Evolutionary conservation across 1,284 basidiomycete genomes (phyloP).

Genomic region (Trichosporon coremiiforme): DNA sequence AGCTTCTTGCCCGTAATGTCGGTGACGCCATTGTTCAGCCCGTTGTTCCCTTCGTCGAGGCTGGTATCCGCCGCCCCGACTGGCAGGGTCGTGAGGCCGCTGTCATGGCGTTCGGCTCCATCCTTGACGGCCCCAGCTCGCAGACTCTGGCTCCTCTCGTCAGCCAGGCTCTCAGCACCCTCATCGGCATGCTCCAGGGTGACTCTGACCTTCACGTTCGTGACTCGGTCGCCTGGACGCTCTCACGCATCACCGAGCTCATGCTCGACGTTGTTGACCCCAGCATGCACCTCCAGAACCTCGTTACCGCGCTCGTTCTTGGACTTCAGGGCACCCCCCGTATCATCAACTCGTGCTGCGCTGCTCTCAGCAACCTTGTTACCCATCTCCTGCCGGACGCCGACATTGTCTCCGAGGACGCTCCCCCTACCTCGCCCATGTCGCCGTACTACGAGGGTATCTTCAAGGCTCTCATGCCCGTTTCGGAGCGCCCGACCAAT

Average conservation of each 20-base stretch:
- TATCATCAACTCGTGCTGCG: constrained; percentile 92
- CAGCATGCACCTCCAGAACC: constrained; percentile 80
- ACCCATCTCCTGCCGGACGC: constrained; percentile 71
- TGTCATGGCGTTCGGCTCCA: constrained; percentile 97
- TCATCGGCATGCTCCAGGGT: constrained; percentile 88
- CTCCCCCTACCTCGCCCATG: constrained; percentile 64
- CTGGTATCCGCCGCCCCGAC: constrained; percentile 80
- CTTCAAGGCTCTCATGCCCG: constrained; percentile 74
- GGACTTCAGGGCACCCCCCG: constrained; percentile 72
- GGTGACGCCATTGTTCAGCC: constrained; percentile 86
- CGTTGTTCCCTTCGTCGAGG: constrained; percentile 97
- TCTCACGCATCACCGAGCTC: constrained; percentile 91
- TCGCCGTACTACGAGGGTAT: constrained; percentile 89
- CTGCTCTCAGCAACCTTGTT: constrained; percentile 93
- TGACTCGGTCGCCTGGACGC: constrained; percentile 97
- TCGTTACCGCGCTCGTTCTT: constrained; percentile 79
- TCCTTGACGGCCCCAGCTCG: constrained; percentile 93
- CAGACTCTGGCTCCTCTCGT: constrained; percentile 78
- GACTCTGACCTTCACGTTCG: constrained; percentile 86
- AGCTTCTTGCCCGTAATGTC: constrained; percentile 85
- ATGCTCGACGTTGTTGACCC: constrained; percentile 85
- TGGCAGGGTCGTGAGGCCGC: constrained; percentile 97
- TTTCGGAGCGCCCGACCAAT: constrained; percentile 80
- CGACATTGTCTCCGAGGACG: constrained; percentile 54
- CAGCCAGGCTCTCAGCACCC: constrained; percentile 86